phyloP scores from a whole-genome alignment of 2,329 filamentous ascomycete species.

The Verticillium isaacii region DNA sequence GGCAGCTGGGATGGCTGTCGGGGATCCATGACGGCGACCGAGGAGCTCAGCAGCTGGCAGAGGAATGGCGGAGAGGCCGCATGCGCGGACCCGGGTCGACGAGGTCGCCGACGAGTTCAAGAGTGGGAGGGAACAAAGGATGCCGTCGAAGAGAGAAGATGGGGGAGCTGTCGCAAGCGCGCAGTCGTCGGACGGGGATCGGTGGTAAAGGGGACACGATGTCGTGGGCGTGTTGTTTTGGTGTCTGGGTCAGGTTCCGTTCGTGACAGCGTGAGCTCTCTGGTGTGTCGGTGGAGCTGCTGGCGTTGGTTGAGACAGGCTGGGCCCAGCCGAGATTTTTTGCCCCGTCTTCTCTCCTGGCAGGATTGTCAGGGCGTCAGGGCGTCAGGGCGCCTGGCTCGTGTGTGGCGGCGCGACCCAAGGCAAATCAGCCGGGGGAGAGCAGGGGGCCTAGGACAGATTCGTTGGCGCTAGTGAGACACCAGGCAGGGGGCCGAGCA shows the following conservation, averaged over 20 bases:
- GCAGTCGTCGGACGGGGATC: not conserved
- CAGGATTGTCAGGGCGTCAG: not conserved
- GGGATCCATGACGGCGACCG: conserved; percentile 21
- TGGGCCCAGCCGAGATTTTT: conserved; percentile 4
- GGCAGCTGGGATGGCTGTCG: conserved; percentile 26
- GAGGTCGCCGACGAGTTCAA: not conserved
- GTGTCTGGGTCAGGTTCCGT: not conserved
- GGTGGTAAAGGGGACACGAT: not conserved
- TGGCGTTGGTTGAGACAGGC: conserved; percentile 1
- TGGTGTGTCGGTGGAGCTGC: conserved; percentile 2
- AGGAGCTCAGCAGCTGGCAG: conserved; percentile 22
- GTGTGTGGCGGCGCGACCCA: conserved; percentile 11
- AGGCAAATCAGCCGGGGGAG: conserved; percentile 13
- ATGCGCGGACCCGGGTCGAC: conserved; percentile 5
- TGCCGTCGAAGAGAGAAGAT: not conserved
- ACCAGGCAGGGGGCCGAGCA: conserved; percentile 4
- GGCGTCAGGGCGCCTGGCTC: not conserved
- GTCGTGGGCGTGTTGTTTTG: conserved; percentile 2
- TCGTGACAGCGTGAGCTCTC: not conserved
- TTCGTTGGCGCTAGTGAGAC: conserved; percentile 16
- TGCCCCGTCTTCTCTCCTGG: not conserved
- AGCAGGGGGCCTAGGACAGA: conserved; percentile 11
- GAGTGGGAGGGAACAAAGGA: not conserved
- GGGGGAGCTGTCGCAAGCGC: not conserved
- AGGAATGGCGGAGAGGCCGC: conserved; percentile 9